Evolutionary conservation across 2,329 filamentous ascomycete species (phyloP).

Genomic region (Penicillium sp.): DNA sequence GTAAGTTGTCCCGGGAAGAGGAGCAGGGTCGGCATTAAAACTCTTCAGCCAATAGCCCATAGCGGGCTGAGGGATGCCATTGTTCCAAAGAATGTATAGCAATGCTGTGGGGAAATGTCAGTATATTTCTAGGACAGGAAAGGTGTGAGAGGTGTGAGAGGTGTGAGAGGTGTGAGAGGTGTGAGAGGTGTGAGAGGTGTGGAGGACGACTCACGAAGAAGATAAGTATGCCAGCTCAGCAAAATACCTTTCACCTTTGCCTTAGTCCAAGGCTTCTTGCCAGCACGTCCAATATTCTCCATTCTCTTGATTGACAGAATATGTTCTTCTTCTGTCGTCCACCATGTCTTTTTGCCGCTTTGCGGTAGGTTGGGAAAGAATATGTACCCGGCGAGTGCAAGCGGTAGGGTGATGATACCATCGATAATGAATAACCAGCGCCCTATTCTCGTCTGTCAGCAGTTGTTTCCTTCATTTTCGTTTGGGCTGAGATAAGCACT

Average conservation of each 20-base stretch:
- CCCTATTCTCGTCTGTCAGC: conserved; percentile 2
- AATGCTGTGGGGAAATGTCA: conserved; percentile 16
- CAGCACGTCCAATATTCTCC: conserved; percentile 31
- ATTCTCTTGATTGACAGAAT: conserved; percentile 24
- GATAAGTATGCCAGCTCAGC: conserved; percentile 35
- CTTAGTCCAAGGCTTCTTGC: conserved; percentile 31
- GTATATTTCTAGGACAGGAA: background rate
- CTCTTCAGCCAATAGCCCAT: conserved; percentile 41
- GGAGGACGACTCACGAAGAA: conserved; percentile 24
- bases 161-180: too few species aligned
- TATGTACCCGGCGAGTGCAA: conserved; percentile 18
- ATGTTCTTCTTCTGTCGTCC: conserved; percentile 20
- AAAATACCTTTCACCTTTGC: conserved; percentile 30
- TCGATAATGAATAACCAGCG: conserved; percentile 26
- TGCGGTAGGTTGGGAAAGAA: conserved; percentile 20
- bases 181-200: background rate
- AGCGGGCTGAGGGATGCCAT: conserved; percentile 27
- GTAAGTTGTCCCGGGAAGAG: conserved; percentile 30
- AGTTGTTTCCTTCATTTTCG: too few species aligned
- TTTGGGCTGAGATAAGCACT: background rate
- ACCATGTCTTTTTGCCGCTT: conserved; percentile 19
- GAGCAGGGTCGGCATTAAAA: conserved; percentile 30
- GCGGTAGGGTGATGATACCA: conserved; percentile 21
- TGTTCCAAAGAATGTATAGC: conserved; percentile 36
- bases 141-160: too few species aligned